Conservation (phyloP, 2,329 filamentous ascomycete genomes). For the Stemphylium beticola region DNA sequence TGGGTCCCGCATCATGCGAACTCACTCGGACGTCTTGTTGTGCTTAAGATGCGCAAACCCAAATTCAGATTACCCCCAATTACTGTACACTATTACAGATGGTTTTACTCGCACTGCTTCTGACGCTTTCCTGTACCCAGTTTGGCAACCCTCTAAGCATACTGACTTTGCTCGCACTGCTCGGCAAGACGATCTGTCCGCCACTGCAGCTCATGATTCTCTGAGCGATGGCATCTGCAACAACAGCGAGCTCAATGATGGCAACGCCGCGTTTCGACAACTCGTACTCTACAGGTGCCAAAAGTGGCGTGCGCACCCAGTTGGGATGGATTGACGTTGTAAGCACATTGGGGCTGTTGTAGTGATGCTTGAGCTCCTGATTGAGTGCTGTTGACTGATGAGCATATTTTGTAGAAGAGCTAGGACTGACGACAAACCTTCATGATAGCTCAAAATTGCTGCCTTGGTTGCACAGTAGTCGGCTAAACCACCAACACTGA, state of each 20-base stretch:
- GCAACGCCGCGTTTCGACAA: slow-evolving; percentile 38
- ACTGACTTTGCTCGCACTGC: slow-evolving; percentile 22
- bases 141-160: slow-evolving; percentile 54
- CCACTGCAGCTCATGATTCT: slow-evolving; percentile 50
- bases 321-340: slow-evolving; percentile 53
- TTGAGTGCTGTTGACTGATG: slow-evolving; percentile 29
- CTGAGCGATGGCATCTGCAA: slow-evolving; percentile 51
- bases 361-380: slow-evolving; percentile 49
- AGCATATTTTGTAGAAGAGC: slow-evolving; percentile 23
- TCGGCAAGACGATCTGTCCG: slow-evolving; percentile 51
- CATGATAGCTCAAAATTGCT: slow-evolving; percentile 61
- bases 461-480: slow-evolving; percentile 62
- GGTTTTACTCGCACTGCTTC: slow-evolving; percentile 26
- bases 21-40: background rate
- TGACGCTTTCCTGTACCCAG: slow-evolving; percentile 55
- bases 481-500: slow-evolving; percentile 56
- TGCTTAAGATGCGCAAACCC: too few species aligned
- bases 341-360: slow-evolving; percentile 50
- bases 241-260: slow-evolving; percentile 48
- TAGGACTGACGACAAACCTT: slow-evolving; percentile 57
- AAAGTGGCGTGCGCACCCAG: slow-evolving; percentile 52
- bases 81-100: slow-evolving; percentile 22
- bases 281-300: slow-evolving; percentile 38
- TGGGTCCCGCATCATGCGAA: background rate
- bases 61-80: background rate